These are phyloP conservation scores for Cladosporium oxysporum DNA, from an alignment of 2,329 filamentous ascomycete genomes.

Conservation along the genomic window DNA sequence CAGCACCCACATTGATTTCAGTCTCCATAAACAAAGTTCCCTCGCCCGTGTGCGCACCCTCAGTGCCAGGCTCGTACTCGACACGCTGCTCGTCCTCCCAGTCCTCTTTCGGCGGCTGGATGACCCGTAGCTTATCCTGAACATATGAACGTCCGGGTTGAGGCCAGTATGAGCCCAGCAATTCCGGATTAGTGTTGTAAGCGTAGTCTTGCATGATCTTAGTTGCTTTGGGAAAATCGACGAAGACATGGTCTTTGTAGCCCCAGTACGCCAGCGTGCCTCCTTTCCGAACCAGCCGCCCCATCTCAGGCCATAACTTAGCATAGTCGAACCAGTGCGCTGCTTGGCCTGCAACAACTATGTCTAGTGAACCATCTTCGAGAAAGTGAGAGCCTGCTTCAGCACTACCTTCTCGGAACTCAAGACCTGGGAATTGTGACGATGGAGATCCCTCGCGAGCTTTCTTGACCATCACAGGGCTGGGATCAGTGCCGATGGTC, in stretches of 20 bases:
- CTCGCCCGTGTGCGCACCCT: constrained; percentile 42
- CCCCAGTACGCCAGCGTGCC: constrained; percentile 67
- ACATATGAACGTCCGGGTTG: constrained; percentile 60
- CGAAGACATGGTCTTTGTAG: constrained; percentile 64
- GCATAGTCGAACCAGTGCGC: constrained; percentile 68
- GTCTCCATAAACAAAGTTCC: constrained; percentile 55
- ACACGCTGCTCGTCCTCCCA: constrained; percentile 57
- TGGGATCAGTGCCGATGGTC: constrained; percentile 59
- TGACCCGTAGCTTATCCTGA: constrained; percentile 52
- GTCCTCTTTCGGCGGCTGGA: constrained; percentile 53
- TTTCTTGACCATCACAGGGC: constrained; percentile 54
- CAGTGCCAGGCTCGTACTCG: constrained; percentile 58
- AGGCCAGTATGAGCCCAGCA: constrained; percentile 63
- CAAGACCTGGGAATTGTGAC: constrained; percentile 44
- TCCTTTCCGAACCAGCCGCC: constrained; percentile 54
- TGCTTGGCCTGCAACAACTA: constrained; percentile 55
- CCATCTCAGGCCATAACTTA: constrained; percentile 57
- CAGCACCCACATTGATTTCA: constrained; percentile 57
- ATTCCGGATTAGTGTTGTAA: constrained; percentile 52
- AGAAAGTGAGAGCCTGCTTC: constrained; percentile 56
- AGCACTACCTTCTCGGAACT: constrained; percentile 53
- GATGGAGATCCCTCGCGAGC: constrained; percentile 31
- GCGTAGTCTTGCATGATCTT: constrained; percentile 57
- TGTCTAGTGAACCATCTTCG: constrained; percentile 53
- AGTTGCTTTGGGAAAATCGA: constrained; percentile 55